A percentile compares a stretch with the other conserved stretches of the same genome.
Conservation (phyloP, 306 rosid genomes). For the Fragaria vesca region DNA sequence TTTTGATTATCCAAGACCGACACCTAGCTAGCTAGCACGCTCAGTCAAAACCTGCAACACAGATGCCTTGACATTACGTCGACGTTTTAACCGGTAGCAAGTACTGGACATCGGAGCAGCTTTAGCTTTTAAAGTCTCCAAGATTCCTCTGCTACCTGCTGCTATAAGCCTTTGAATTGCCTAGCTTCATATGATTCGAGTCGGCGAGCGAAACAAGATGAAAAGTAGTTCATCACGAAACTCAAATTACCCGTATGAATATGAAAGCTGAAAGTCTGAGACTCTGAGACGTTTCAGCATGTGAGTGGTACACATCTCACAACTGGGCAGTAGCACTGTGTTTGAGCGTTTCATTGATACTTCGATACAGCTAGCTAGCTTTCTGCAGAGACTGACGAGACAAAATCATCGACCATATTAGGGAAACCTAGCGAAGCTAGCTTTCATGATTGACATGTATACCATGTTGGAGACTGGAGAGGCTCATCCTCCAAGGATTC, state of each 20-base stretch:
- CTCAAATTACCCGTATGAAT: background rate
- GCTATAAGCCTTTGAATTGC: background rate
- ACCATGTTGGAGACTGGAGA: background rate
- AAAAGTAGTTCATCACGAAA: background rate
- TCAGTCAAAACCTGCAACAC: background rate
- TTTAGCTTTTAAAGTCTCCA: background rate
- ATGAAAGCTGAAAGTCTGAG: background rate
- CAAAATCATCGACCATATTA: background rate
- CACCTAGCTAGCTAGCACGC: background rate
- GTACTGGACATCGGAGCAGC: background rate
- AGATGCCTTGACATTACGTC: background rate
- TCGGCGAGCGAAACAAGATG: background rate
- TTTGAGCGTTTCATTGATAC: background rate
- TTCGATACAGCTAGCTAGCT: background rate
- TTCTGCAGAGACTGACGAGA: background rate
- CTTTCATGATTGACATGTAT: background rate
- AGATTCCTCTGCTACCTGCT: slow-evolving; percentile 9
- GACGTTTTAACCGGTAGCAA: background rate
- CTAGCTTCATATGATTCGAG: background rate
- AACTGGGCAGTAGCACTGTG: background rate
- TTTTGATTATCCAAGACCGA: background rate
- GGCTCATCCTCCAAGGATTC: background rate
- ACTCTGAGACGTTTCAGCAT: background rate
- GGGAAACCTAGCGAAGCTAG: background rate
- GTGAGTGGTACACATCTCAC: background rate